phyloP scores from a whole-genome alignment of 2,329 filamentous ascomycete genomes.

The Nectriaceae sp. region DNA sequence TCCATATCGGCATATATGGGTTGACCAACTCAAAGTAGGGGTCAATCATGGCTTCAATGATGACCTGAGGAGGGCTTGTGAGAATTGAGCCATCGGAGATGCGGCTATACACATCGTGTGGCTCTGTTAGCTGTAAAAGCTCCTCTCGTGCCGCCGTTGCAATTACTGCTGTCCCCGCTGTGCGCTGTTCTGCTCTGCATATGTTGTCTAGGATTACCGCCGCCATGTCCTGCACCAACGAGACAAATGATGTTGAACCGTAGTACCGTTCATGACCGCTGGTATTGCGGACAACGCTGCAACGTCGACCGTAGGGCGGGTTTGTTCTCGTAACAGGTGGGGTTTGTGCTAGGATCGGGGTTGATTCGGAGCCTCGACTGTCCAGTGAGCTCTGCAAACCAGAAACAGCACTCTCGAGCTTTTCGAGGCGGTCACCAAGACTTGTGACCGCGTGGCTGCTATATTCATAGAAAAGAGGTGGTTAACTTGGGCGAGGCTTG shows the following conservation, averaged over 20 bases:
- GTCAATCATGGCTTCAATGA: slow-evolving; percentile 12
- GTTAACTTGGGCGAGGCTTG: neutral
- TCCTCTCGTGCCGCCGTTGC: slow-evolving; percentile 3
- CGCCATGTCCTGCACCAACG: slow-evolving; percentile 10
- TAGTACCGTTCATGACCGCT: slow-evolving; percentile 8
- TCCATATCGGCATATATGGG: slow-evolving; percentile 9
- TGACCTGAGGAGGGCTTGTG: slow-evolving; percentile 8
- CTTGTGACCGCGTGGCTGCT: slow-evolving; percentile 9
- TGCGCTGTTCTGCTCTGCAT: slow-evolving; percentile 1
- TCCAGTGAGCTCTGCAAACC: slow-evolving; percentile 4
- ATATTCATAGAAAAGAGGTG: neutral
- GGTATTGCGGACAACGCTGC: slow-evolving; percentile 2
- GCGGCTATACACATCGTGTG: neutral
- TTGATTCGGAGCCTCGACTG: neutral
- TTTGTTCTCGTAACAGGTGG: neutral
- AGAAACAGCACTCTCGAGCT: slow-evolving; percentile 6
- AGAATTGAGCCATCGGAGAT: slow-evolving; percentile 9
- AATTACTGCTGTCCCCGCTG: neutral
- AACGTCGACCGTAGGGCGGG: slow-evolving; percentile 1
- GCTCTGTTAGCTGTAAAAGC: slow-evolving; percentile 3
- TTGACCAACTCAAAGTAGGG: slow-evolving; percentile 12
- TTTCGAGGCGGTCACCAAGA: slow-evolving; percentile 9
- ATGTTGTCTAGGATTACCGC: slow-evolving; percentile 3
- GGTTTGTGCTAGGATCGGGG: neutral
- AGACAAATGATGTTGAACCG: slow-evolving; percentile 8